phyloP scores from a whole-genome alignment of 169 alveolate genomes.

The Babesia bovis region DNA sequence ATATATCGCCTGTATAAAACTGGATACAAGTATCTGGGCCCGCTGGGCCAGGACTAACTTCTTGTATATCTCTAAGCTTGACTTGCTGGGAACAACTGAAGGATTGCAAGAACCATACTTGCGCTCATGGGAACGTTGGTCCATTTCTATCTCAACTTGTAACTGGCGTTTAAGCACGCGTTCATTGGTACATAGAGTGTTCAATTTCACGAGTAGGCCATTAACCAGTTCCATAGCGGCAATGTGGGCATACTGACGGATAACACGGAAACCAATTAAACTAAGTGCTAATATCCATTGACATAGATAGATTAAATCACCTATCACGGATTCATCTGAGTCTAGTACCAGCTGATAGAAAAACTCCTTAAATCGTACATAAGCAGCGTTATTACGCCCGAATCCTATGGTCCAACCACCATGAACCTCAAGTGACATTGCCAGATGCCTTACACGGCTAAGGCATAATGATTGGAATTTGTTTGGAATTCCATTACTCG shows the following conservation, averaged over 20 bases:
- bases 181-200: slow-evolving; percentile 47
- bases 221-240: slow-evolving; percentile 50
- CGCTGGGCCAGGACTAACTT: slow-evolving; percentile 36
- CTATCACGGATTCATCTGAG: slow-evolving; percentile 17
- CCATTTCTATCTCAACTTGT: slow-evolving; percentile 54
- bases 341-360: slow-evolving; percentile 48
- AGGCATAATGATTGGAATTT: slow-evolving; percentile 34
- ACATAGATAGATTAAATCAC: slow-evolving; percentile 31
- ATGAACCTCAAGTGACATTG: slow-evolving; percentile 17
- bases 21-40: slow-evolving; percentile 6
- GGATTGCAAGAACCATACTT: slow-evolving; percentile 18
- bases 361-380: slow-evolving; percentile 55
- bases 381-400: slow-evolving; percentile 24
- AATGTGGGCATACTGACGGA: slow-evolving; percentile 34
- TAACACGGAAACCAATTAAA: slow-evolving; percentile 43
- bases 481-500: neutral
- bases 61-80: slow-evolving; percentile 57
- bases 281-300: slow-evolving; percentile 62
- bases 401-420: slow-evolving; percentile 66
- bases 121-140: slow-evolving; percentile 47
- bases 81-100: slow-evolving; percentile 5
- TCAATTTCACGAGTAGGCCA: slow-evolving; percentile 43
- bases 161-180: slow-evolving; percentile 41
- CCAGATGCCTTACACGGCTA: slow-evolving; percentile 29
- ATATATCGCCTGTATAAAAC: slow-evolving; percentile 30